A percentile compares a stretch with the other conserved stretches of the same genome.
Conservation (phyloP, 805 yeast genomes). For the Metschnikowia gruessii region DNA sequence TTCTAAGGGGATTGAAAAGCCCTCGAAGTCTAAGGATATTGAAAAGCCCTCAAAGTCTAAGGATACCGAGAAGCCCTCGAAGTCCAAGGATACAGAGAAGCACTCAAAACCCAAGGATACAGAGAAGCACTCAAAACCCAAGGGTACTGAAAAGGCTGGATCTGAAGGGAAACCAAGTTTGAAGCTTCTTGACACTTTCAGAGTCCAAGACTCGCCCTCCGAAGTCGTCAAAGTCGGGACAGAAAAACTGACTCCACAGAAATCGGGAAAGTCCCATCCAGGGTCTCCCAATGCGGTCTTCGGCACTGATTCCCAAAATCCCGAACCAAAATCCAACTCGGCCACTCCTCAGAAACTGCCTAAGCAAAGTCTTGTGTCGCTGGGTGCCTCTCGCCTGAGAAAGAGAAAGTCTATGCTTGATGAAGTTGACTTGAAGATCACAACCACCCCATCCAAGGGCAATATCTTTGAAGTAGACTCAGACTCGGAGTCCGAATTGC, state of each 20-base stretch:
- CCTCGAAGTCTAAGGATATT: background rate
- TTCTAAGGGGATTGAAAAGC: conserved; percentile 6
- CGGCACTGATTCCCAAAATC: no score
- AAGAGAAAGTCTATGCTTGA: conserved; percentile 17
- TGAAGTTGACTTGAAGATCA: conserved; percentile 9
- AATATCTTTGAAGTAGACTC: conserved; percentile 19
- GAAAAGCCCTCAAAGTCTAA: background rate
- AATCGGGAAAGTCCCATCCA: no score
- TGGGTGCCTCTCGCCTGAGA: conserved; percentile 3
- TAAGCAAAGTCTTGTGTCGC: background rate
- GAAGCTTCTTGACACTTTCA: background rate
- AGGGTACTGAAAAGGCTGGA: background rate
- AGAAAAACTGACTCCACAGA: no score
- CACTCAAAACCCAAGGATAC: background rate
- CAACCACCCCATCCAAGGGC: conserved; percentile 17
- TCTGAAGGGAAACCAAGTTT: background rate
- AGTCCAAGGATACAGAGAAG: background rate
- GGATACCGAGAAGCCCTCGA: conserved; percentile 1
- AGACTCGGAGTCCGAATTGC: conserved; percentile 17
- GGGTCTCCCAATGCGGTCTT: no score
- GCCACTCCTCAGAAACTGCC: background rate
- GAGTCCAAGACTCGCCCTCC: background rate
- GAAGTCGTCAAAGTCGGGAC: no score
- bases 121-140: conserved; percentile 5
- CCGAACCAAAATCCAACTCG: background rate